Percentiles rank a stretch among this genome's conserved stretches.
Evolutionary conservation across 1,284 basidiomycete species (phyloP).

Genomic region (Gomphus bonarii): DNA sequence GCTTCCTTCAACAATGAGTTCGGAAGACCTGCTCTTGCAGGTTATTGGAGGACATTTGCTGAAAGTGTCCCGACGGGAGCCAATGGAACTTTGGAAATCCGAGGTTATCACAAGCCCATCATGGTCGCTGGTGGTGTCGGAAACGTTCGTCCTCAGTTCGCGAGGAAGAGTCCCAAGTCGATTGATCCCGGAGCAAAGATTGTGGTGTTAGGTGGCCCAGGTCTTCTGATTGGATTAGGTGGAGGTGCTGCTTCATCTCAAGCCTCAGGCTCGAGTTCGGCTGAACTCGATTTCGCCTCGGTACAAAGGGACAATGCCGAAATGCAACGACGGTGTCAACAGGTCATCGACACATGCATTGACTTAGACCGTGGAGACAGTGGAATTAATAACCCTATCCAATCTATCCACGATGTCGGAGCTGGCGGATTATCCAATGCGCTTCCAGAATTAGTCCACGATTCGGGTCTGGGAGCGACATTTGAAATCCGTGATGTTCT

Average conservation of each 20-base stretch:
- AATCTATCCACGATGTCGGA: conserved; percentile 97
- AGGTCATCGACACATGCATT: conserved; percentile 91
- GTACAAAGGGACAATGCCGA: conserved; percentile 98
- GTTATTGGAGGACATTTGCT: conserved; percentile 86
- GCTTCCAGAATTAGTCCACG: conserved; percentile 94
- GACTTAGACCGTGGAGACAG: conserved; percentile 35
- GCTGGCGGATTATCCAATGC: conserved; percentile 97
- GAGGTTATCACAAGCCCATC: conserved; percentile 99
- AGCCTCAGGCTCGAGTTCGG: conserved; percentile 78
- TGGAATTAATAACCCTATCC: conserved; percentile 60
- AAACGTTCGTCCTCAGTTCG: conserved; percentile 77
- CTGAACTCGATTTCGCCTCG: conserved; percentile 92
- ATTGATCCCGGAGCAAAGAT: conserved; percentile 78
- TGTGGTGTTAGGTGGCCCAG: conserved; percentile 94
- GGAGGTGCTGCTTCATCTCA: conserved; percentile 95
- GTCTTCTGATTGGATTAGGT: conserved; percentile 93
- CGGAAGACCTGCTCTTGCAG: conserved; percentile 78
- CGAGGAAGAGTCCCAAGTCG: conserved; percentile 49
- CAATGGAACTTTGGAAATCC: conserved; percentile 47
- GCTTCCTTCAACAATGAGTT: conserved; percentile 99
- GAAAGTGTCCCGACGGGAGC: conserved; percentile 51
- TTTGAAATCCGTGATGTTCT: conserved; percentile 94
- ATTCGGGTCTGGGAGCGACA: conserved; percentile 81
- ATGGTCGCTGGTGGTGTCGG: conserved; percentile 98
- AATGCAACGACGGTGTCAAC: conserved; percentile 95